Percentiles rank a stretch among this genome's conserved stretches.
These are phyloP conservation scores for Coemansia umbellata DNA, from an alignment of 192 early-diverging fungal genomes.

Conservation along the genomic window DNA sequence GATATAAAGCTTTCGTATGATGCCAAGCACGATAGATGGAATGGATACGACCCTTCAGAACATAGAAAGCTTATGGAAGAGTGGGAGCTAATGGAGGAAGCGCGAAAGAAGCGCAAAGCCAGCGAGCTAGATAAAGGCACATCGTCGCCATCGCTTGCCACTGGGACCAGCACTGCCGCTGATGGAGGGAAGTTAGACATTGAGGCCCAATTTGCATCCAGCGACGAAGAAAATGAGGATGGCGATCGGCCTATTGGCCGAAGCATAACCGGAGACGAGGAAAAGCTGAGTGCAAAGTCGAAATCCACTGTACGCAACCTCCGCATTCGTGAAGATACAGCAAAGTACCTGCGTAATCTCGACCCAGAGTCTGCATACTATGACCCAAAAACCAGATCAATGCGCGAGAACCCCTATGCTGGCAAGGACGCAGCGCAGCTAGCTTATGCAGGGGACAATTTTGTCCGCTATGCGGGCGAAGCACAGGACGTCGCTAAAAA, in stretches of 20 bases:
- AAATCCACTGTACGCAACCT: constrained; percentile 94
- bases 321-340: constrained; percentile 98
- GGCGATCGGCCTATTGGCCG: constrained; percentile 81
- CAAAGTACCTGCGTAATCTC: constrained; percentile 96
- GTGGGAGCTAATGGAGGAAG: constrained; percentile 86
- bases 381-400: constrained; percentile 97
- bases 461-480: constrained; percentile 84
- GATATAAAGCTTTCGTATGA: constrained; percentile 81
- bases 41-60: constrained; percentile 90
- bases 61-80: constrained; percentile 68
- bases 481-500: constrained; percentile 75
- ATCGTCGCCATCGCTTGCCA: not conserved
- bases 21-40: constrained; percentile 97
- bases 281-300: constrained; percentile 83
- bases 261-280: constrained; percentile 56
- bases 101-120: constrained; percentile 74
- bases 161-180: not conserved
- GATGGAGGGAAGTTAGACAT: constrained; percentile 1
- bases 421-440: constrained; percentile 55
- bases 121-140: constrained; percentile 61
- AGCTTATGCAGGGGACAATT: constrained; percentile 87
- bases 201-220: constrained; percentile 34
- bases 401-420: constrained; percentile 93
- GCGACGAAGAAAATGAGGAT: constrained; percentile 77
- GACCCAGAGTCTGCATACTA: constrained; percentile 95